A percentile compares a stretch with the other conserved stretches of the same genome.
phyloP scores from a whole-genome alignment of 2,329 filamentous ascomycete species.

The Stagonosporopsis chrysanthemi region DNA sequence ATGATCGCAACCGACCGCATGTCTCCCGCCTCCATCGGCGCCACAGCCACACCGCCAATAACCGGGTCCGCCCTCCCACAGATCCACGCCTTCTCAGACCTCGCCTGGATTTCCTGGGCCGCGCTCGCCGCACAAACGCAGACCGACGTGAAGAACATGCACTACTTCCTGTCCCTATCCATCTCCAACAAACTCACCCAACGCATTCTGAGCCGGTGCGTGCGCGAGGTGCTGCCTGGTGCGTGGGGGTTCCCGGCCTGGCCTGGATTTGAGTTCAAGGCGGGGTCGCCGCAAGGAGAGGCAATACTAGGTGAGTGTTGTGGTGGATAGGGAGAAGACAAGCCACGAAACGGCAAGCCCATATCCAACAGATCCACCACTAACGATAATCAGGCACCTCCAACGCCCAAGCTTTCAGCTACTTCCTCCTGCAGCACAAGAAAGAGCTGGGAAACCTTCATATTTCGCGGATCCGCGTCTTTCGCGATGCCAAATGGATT shows the following conservation, averaged over 20 bases:
- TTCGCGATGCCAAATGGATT: neutral
- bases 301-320: slow-evolving; percentile 4
- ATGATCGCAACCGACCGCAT: slow-evolving; percentile 1
- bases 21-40: neutral
- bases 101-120: slow-evolving; percentile 5
- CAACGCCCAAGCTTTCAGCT: slow-evolving; percentile 13
- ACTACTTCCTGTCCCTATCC: slow-evolving; percentile 9
- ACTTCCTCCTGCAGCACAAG: slow-evolving; percentile 16
- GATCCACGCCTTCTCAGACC: slow-evolving; percentile 9
- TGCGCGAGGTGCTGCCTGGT: slow-evolving; percentile 2
- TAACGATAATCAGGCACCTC: slow-evolving; percentile 1
- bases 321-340: no score
- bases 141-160: slow-evolving; percentile 1
- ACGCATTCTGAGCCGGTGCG: neutral
- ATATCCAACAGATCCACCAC: neutral
- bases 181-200: slow-evolving; percentile 8
- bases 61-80: neutral
- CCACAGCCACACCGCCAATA: neutral
- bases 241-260: slow-evolving; percentile 4
- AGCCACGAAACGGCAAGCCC: no score
- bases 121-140: neutral
- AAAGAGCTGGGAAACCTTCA: slow-evolving; percentile 3
- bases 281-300: neutral
- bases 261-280: neutral
- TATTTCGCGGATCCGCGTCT: neutral